Conservation (phyloP, 306 rosid species). For the Quercus alba region DNA sequence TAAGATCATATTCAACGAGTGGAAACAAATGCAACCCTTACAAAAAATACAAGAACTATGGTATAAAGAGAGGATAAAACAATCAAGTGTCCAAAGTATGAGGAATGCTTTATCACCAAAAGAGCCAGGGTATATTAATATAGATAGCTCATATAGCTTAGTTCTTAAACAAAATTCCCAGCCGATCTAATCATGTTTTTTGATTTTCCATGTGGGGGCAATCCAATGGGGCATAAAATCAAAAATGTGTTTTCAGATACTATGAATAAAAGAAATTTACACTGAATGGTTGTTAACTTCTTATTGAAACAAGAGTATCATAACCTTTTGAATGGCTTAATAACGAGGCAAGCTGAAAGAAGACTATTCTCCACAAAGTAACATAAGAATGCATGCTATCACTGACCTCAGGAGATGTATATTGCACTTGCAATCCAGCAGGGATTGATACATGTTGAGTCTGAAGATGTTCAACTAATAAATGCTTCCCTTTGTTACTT, state of each 20-base stretch:
- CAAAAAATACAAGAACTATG: background rate
- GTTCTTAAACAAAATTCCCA: background rate
- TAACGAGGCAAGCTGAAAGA: constrained; percentile 3
- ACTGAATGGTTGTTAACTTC: background rate
- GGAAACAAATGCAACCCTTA: background rate
- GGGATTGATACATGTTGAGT: constrained; percentile 31
- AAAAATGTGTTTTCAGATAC: background rate
- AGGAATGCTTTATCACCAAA: background rate
- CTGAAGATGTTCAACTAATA: constrained; percentile 73
- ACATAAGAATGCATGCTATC: background rate
- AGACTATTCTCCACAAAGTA: background rate
- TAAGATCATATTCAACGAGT: background rate
- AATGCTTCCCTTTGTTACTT: constrained; percentile 56
- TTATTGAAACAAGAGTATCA: background rate
- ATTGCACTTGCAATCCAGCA: too few species aligned
- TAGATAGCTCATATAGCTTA: background rate
- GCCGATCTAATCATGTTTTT: background rate
- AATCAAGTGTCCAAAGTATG: background rate
- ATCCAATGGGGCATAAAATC: background rate
- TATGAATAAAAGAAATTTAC: background rate
- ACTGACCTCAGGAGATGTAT: background rate
- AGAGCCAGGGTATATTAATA: background rate
- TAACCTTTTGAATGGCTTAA: background rate
- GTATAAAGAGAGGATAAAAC: constrained; percentile 1
- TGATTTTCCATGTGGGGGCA: background rate